Evolutionary conservation across 495 filamentous ascomycete genomes (phyloP), one percentile per base, ranked within the genome.

Genomic region (Parmelia sp.): DNA sequence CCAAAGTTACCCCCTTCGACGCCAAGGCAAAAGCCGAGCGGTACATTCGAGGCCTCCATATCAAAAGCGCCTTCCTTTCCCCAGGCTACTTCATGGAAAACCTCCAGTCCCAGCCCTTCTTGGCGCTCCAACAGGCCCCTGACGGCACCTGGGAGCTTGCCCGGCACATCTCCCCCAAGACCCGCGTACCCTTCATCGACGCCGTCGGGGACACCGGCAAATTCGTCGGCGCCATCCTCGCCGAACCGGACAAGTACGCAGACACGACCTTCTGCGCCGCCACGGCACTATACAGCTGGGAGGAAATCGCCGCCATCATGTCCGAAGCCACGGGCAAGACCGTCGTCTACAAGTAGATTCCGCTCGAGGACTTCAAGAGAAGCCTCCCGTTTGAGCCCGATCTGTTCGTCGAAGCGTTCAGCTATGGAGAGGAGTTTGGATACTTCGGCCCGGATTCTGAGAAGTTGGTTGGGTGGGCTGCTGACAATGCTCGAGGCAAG

Each of bases 171-270:
- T 74, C 76, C 14, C 76, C 76, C 0, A 63, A 75, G 25, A 70
- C 73, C 17, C 45, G 57, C 42, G 40, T 79, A 1, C 80, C 83
- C 7, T 59, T 77, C 29, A 72, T 84, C 61, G 75, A 82, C 66
- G 74, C 75, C 12, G 71, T 68, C 15, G 72, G 68, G 9, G 80
- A 84, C 66, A 75, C 75, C 11, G 83, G 81, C 1, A 83, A 83
- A 64, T 84, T 78, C 65, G 73, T 83, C 27, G 79, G 76, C 21
- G 76, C 81, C 27, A 81, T 84, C 19, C 73, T 85, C 9, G 77
- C 76, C 25, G 74, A 80, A 29, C 78, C 77, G 1, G 78, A 79
- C 8, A 77, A 78, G 68, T 85, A 76, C 64, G 74, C 72, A 53
- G 80, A 80, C 31, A 77, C 74, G 70, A 76, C 68, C 11, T 70